A percentile compares a stretch with the other conserved stretches of the same genome.
Conservation (phyloP, 2,329 filamentous ascomycete species). For the Ramularia collo-cygni region DNA sequence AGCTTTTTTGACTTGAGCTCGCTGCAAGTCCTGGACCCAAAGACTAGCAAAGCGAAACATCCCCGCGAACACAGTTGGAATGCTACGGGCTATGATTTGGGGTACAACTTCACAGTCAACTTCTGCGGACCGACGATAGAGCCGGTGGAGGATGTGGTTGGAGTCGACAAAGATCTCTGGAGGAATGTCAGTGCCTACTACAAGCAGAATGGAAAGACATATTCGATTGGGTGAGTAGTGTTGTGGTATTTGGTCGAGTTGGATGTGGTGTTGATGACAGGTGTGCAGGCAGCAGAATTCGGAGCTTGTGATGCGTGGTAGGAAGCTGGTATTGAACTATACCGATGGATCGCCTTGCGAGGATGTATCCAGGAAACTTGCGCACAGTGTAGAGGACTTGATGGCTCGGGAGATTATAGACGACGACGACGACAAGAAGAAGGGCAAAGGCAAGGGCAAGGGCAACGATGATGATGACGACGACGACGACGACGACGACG, state of each 20-base stretch:
- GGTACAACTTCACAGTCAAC: constrained; percentile 76
- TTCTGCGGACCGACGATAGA: constrained; percentile 72
- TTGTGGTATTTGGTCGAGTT: background rate
- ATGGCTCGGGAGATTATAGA: constrained; percentile 34
- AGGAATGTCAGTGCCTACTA: constrained; percentile 76
- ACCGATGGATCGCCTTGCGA: constrained; percentile 45
- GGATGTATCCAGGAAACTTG: constrained; percentile 24
- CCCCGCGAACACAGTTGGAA: constrained; percentile 55
- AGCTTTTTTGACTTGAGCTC: constrained; percentile 58
- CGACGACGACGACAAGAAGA: constrained; percentile 28
- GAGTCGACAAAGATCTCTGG: constrained; percentile 57
- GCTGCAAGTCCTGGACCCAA: constrained; percentile 47
- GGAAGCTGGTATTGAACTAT: constrained; percentile 52
- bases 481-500: constrained; percentile 21
- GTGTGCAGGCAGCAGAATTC: constrained; percentile 47
- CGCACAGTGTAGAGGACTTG: constrained; percentile 20
- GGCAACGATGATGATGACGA: constrained; percentile 33
- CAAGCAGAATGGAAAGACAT: constrained; percentile 56
- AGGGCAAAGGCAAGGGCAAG: constrained; percentile 29
- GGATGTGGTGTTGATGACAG: constrained; percentile 5
- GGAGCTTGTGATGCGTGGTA: constrained; percentile 53
- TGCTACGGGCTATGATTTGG: constrained; percentile 68
- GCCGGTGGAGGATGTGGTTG: constrained; percentile 46
- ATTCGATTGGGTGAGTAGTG: constrained; percentile 64
- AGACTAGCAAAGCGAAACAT: constrained; percentile 42